Base-by-base conservation (phyloP, 2,329 filamentous ascomycete species). In the Neophaeococcomyces mojaviensis region DNA sequence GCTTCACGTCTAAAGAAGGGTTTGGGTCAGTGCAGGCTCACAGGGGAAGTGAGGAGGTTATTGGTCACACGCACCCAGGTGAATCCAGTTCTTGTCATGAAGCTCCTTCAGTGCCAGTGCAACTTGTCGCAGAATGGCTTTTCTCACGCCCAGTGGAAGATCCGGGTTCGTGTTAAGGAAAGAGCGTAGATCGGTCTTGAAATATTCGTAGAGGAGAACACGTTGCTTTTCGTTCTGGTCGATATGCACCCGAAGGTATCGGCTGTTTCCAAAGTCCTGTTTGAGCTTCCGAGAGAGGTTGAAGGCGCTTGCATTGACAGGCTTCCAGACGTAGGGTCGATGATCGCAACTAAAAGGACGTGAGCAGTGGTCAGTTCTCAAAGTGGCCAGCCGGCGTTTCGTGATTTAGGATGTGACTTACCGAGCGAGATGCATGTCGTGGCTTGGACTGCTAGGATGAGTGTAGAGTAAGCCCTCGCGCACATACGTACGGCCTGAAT, bases 401-500 rank as follows among this genome's bases (percentile, higher is more conserved):
- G n/a, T n/a, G 28, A 20, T 32, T 20, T n/a, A 13, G 13, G 4
- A 30, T 18, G 9, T 8, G 26, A 45, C 47, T 35, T 45, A 49
- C 46, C 22, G 19, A 12, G 40, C 46, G 32, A 49, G 26, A 24
- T 42, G 41, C 24, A 49, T 38, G 31, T 46, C 38, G 24, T 47
- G 38, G 16, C 28, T 28, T 22, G 49, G 20, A 9, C 24, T 46
- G 10, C 20, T 51, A 13, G 42, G 49, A 45, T 51, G 46, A 24
- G 19, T 13, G 36, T 49, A 40, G 22, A 53, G 51, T 18, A 46
- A 15, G 31, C 39, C 47, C 22, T 51, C 49, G 20, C 50, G 48
- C 36, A 48, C 35, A 44, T 53, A 53, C 15, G 49, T 42, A 18
- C 46, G 50, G 34, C 50, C 49, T 19, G 50, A 53, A 34, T 28